These are phyloP conservation scores for Alternaria longipes DNA, from an alignment of 2,329 filamentous ascomycete genomes.

Conservation along the genomic window DNA sequence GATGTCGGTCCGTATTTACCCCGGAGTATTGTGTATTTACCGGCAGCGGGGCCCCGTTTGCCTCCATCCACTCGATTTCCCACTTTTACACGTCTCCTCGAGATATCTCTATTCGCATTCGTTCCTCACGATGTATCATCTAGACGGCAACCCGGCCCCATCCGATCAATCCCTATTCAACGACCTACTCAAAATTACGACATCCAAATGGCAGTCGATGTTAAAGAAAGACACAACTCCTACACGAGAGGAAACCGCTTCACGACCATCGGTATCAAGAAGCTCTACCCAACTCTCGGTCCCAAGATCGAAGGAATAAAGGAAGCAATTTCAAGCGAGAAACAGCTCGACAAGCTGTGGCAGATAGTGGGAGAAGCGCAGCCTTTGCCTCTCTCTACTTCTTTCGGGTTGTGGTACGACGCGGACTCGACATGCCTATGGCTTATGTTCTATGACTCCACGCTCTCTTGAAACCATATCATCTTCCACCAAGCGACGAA, in stretches of 20 bases:
- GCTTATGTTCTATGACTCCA: neutral
- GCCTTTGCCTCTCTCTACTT: neutral
- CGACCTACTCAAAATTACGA: constrained; percentile 32
- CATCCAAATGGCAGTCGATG: constrained; percentile 32
- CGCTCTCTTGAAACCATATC: neutral
- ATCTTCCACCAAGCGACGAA: neutral
- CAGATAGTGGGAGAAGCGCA: neutral
- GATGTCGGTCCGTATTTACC: constrained; percentile 20
- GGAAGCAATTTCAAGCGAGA: neutral
- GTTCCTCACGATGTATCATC: constrained; percentile 32
- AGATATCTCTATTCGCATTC: neutral
- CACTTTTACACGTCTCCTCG: neutral
- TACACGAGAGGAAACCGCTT: constrained; percentile 14
- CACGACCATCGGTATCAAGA: constrained; percentile 43
- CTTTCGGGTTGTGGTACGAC: neutral
- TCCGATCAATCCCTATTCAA: constrained; percentile 32
- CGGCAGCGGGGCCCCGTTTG: constrained; percentile 11
- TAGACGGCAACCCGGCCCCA: constrained; percentile 32
- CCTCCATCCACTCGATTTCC: neutral
- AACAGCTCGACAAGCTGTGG: neutral
- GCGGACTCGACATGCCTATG: neutral
- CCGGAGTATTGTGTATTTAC: constrained; percentile 11
- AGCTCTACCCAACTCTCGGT: constrained; percentile 50
- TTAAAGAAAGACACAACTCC: constrained; percentile 17
- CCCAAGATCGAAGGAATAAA: constrained; percentile 46